Conservation (phyloP, 2,329 filamentous ascomycete species). For the Fusarium subtropicale region DNA sequence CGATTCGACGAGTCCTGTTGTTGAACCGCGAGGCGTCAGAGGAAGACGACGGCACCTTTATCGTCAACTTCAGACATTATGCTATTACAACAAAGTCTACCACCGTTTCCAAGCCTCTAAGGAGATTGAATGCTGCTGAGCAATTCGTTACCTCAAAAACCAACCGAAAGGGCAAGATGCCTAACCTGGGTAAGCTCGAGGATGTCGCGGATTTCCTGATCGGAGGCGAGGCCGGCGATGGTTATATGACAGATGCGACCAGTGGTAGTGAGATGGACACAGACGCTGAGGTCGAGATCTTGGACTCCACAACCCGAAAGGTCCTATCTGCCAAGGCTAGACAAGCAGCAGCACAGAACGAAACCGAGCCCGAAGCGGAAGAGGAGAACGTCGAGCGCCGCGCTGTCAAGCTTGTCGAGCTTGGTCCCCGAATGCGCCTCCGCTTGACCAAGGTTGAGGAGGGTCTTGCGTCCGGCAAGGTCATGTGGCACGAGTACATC, state of each 20-base stretch:
- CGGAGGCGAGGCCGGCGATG: slow-evolving; percentile 77
- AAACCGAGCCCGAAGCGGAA: slow-evolving; percentile 60
- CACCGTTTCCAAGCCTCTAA: slow-evolving; percentile 84
- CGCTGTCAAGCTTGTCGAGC: slow-evolving; percentile 90
- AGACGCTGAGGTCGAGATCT: slow-evolving; percentile 93
- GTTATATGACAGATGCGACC: slow-evolving; percentile 86
- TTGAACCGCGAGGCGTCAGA: slow-evolving; percentile 80
- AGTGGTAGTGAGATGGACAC: slow-evolving; percentile 94
- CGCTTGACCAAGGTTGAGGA: slow-evolving; percentile 97
- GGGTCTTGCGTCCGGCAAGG: slow-evolving; percentile 86
- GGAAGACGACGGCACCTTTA: slow-evolving; percentile 75
- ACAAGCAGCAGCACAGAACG: slow-evolving; percentile 54
- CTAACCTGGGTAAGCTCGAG: slow-evolving; percentile 89
- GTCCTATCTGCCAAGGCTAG: slow-evolving; percentile 67
- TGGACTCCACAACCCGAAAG: slow-evolving; percentile 71
- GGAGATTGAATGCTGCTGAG: slow-evolving; percentile 86
- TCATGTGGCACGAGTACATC: slow-evolving; percentile 98
- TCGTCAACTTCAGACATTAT: slow-evolving; percentile 91
- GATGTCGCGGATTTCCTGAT: slow-evolving; percentile 97
- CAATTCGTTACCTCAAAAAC: slow-evolving; percentile 73
- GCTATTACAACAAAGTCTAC: slow-evolving; percentile 91
- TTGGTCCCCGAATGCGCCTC: slow-evolving; percentile 89
- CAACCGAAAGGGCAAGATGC: slow-evolving; percentile 75
- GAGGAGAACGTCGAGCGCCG: slow-evolving; percentile 78
- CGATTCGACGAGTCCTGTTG: slow-evolving; percentile 91